Conservation (phyloP, 441 rosid species). For the Erodium texanum region DNA sequence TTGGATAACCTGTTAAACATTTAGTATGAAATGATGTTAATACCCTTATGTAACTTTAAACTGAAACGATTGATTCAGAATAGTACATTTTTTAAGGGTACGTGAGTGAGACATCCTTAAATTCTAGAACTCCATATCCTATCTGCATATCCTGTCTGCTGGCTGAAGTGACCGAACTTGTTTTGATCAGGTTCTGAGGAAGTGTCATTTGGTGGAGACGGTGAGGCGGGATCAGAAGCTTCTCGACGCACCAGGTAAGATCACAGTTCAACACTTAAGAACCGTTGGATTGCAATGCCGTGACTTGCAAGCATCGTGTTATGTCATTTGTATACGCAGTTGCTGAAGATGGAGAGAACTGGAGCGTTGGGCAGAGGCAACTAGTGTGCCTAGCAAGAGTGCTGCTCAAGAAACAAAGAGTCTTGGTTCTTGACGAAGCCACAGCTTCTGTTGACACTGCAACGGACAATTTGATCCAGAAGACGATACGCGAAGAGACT, state of each 20-base stretch:
- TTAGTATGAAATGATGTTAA: no score
- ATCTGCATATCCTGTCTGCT: no score
- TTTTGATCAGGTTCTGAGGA: slow-evolving; percentile 35
- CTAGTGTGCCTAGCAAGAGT: slow-evolving; percentile 56
- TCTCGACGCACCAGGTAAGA: slow-evolving; percentile 50
- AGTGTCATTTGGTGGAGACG: slow-evolving; percentile 42
- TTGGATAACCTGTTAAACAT: no score
- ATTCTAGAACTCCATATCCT: no score
- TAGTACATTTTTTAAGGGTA: no score
- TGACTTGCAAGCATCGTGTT: no score
- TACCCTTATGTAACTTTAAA: no score
- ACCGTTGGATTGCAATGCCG: neutral
- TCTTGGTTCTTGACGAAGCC: slow-evolving; percentile 62
- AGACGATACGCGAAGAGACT: slow-evolving; percentile 45
- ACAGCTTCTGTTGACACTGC: slow-evolving; percentile 70
- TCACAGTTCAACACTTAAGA: neutral
- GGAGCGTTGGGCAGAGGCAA: slow-evolving; percentile 71
- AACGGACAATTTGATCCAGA: slow-evolving; percentile 54
- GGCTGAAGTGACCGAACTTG: neutral
- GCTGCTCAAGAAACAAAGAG: slow-evolving; percentile 42
- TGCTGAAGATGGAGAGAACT: slow-evolving; percentile 59
- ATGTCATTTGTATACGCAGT: slow-evolving; percentile 26
- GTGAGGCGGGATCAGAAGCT: slow-evolving; percentile 46
- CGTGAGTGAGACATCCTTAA: no score
- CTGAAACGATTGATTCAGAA: no score